Conservation (phyloP, 1,284 basidiomycete genomes). For the Puccinia horiana region DNA sequence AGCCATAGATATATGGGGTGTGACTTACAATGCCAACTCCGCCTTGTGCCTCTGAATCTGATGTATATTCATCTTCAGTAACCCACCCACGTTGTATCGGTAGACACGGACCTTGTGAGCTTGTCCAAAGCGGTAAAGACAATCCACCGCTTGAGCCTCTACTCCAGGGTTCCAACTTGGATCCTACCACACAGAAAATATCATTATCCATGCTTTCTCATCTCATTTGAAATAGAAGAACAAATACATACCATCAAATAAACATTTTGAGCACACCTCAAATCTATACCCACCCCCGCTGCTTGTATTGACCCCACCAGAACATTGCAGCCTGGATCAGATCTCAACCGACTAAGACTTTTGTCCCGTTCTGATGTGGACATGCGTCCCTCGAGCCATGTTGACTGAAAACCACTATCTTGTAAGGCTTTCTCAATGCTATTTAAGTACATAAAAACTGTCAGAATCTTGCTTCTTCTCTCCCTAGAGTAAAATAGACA, state of each 20-base stretch:
- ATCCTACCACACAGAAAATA: neutral
- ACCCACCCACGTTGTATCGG: neutral
- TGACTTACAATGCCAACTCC: neutral
- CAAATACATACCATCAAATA: slow-evolving; percentile 12
- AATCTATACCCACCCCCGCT: slow-evolving; percentile 8
- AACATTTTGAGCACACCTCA: slow-evolving; percentile 20
- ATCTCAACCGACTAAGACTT: neutral
- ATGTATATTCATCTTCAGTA: slow-evolving; percentile 29
- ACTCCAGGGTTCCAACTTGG: slow-evolving; percentile 6
- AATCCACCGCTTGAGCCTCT: slow-evolving; percentile 8
- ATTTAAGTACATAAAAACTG: neutral
- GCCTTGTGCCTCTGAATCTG: slow-evolving; percentile 14
- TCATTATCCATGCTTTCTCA: neutral
- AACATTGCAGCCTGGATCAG: neutral
- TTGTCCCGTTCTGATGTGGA: neutral
- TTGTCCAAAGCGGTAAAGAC: neutral
- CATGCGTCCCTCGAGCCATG: neutral
- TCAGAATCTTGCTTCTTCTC: neutral
- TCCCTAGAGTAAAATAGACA: no score
- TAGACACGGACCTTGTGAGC: neutral
- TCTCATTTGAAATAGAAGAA: neutral
- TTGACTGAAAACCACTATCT: neutral
- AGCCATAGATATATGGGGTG: neutral
- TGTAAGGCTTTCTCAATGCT: neutral
- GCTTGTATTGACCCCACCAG: slow-evolving; percentile 8